phyloP scores from a whole-genome alignment of 2,329 filamentous ascomycete species.

The Trematosphaeria pertusa region DNA sequence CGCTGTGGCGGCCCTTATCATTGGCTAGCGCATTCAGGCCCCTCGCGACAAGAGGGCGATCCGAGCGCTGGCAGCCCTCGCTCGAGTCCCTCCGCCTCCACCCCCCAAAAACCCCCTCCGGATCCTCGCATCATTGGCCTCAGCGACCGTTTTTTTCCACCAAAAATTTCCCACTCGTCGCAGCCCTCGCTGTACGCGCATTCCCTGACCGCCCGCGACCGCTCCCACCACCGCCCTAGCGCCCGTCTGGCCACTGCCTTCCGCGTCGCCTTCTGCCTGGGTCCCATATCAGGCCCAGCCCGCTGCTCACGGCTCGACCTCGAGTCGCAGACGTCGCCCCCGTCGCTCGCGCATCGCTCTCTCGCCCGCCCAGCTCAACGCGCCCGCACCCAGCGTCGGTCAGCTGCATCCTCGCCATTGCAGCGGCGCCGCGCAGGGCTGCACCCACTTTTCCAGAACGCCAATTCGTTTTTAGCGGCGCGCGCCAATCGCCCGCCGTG shows the following conservation, averaged over 20 bases:
- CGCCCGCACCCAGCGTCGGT: slow-evolving; percentile 8
- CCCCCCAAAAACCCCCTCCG: slow-evolving; percentile 33
- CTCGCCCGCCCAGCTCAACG: slow-evolving; percentile 10
- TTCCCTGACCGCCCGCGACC: slow-evolving; percentile 24
- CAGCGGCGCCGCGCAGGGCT: slow-evolving; percentile 18
- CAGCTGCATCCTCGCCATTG: slow-evolving; percentile 26
- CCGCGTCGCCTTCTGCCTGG: not conserved
- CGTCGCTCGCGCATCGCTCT: not conserved
- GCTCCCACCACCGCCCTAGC: slow-evolving; percentile 31
- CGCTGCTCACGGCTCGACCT: not conserved
- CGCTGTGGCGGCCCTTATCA: slow-evolving; percentile 10
- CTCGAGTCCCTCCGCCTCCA: no score
- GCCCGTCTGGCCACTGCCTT: slow-evolving; percentile 22
- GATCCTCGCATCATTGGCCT: slow-evolving; percentile 36
- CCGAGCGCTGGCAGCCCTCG: slow-evolving; percentile 28
- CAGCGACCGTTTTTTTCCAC: slow-evolving; percentile 26
- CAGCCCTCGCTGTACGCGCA: slow-evolving; percentile 35
- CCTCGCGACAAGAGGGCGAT: slow-evolving; percentile 17
- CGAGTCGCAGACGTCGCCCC: not conserved
- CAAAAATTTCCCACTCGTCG: slow-evolving; percentile 20
- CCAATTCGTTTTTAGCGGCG: slow-evolving; percentile 20
- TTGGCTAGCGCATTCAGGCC: slow-evolving; percentile 1
- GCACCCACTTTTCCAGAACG: slow-evolving; percentile 12
- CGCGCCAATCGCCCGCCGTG: slow-evolving; percentile 32
- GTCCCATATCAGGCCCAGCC: not conserved